Conservation (phyloP, 2,329 filamentous ascomycete species). For the Colletotrichum sp. region DNA sequence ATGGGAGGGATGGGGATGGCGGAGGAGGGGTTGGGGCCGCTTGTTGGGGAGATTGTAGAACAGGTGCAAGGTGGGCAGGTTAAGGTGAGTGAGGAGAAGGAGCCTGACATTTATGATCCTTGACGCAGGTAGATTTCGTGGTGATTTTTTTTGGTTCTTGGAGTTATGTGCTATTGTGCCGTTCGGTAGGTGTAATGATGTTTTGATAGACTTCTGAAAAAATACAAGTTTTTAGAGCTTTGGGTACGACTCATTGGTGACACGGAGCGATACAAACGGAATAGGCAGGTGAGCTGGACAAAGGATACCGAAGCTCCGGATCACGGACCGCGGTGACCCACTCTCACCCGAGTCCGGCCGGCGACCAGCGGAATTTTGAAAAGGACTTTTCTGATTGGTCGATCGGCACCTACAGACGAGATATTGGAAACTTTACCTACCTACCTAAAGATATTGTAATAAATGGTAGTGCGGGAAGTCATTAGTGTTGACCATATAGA, state of each 20-base stretch:
- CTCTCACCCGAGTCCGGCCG: neutral
- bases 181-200: accelerated
- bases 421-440: too few relatives aligned
- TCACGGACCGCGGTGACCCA: neutral
- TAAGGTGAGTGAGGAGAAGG: neutral
- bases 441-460: neutral
- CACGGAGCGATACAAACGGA: neutral
- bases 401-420: neutral
- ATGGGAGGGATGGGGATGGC: neutral
- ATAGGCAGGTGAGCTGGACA: neutral
- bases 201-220: accelerated
- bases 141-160: neutral
- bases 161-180: neutral
- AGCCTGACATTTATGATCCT: neutral
- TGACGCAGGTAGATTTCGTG: neutral
- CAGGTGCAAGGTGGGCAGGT: neutral
- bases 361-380: neutral
- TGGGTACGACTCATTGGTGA: neutral
- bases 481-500: accelerated
- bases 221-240: too few relatives aligned
- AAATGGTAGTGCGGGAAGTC: neutral
- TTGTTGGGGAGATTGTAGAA: neutral
- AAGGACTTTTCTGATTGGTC: neutral
- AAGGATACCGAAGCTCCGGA: neutral
- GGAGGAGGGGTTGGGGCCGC: neutral